phyloP scores from a whole-genome alignment of 805 yeast genomes.

The Pichia nanzhaoensis region DNA sequence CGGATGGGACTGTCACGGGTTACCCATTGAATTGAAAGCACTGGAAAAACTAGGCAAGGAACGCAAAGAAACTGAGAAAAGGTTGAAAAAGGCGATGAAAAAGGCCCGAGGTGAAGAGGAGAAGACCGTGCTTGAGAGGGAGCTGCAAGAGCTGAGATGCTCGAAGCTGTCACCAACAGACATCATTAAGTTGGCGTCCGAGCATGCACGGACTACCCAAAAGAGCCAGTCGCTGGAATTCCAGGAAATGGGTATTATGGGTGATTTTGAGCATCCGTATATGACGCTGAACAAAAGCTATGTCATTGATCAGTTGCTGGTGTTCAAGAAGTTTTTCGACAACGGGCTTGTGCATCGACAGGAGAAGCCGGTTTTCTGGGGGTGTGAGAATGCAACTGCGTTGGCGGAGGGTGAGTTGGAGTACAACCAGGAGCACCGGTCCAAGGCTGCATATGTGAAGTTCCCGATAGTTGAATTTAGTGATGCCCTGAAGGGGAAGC shows the following conservation, averaged over 20 bases:
- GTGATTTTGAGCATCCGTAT: constrained; percentile 73
- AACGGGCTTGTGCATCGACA: constrained; percentile 72
- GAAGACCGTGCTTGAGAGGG: constrained; percentile 2
- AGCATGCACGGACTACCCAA: constrained; percentile 65
- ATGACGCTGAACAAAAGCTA: constrained; percentile 63
- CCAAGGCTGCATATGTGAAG: constrained; percentile 61
- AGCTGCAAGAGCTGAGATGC: constrained; percentile 14
- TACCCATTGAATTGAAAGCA: constrained; percentile 92
- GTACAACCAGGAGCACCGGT: constrained; percentile 64
- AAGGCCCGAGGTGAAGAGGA: constrained; percentile 12
- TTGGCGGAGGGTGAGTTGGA: constrained; percentile 95
- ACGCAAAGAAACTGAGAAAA: constrained; percentile 25
- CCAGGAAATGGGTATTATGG: constrained; percentile 67
- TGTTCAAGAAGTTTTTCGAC: constrained; percentile 60
- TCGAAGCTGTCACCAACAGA: constrained; percentile 38
- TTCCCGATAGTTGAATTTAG: constrained; percentile 44
- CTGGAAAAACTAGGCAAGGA: constrained; percentile 37
- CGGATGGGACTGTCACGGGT: constrained; percentile 99
- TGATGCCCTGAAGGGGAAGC: constrained; percentile 19
- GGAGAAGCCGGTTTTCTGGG: constrained; percentile 96
- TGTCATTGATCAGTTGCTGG: constrained; percentile 66
- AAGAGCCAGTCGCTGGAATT: constrained; percentile 59
- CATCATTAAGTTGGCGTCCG: constrained; percentile 57
- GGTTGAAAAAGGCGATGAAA: constrained; percentile 23
- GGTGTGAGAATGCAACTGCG: constrained; percentile 88